phyloP scores from a whole-genome alignment of 1,139 yeast species.

The Diutina catenulata region DNA sequence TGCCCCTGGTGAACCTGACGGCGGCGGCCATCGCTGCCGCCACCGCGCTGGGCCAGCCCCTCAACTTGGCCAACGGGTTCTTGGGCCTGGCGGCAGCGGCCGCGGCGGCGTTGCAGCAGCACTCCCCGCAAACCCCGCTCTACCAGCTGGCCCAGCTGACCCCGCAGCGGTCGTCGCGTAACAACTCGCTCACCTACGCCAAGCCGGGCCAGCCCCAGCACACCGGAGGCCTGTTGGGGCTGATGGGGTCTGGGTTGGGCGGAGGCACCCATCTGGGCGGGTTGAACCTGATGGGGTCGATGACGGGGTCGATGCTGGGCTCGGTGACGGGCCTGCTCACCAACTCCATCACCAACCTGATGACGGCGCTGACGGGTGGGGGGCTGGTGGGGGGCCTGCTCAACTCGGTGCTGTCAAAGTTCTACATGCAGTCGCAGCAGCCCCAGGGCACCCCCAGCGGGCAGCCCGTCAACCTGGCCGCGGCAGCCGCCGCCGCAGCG shows the following conservation, averaged over 20 bases:
- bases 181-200: slow-evolving; percentile 1
- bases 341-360: too few relatives aligned
- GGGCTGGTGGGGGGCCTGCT: too few relatives aligned
- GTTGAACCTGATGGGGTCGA: slow-evolving; percentile 1
- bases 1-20: slow-evolving; percentile 31
- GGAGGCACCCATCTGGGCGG: too few relatives aligned
- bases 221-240: slow-evolving; percentile 1
- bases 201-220: slow-evolving; percentile 1
- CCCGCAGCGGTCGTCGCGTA: slow-evolving; percentile 2
- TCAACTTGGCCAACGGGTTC: slow-evolving; percentile 16
- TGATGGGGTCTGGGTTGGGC: slow-evolving; percentile 5
- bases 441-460: background rate
- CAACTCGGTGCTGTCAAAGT: too few relatives aligned
- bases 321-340: background rate
- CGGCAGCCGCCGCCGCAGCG: slow-evolving; percentile 3
- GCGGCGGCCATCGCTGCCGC: slow-evolving; percentile 43
- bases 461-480: background rate
- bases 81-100: slow-evolving; percentile 9
- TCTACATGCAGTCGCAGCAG: background rate
- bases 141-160: slow-evolving; percentile 3
- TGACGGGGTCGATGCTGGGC: too few relatives aligned
- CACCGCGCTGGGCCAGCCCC: slow-evolving; percentile 41
- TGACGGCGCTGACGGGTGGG: too few relatives aligned
- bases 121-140: too few relatives aligned
- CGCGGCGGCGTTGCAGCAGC: too few relatives aligned